Evolutionary conservation across 805 yeast genomes (phyloP).

Genomic region (Metahyphopichia silvanorum): DNA sequence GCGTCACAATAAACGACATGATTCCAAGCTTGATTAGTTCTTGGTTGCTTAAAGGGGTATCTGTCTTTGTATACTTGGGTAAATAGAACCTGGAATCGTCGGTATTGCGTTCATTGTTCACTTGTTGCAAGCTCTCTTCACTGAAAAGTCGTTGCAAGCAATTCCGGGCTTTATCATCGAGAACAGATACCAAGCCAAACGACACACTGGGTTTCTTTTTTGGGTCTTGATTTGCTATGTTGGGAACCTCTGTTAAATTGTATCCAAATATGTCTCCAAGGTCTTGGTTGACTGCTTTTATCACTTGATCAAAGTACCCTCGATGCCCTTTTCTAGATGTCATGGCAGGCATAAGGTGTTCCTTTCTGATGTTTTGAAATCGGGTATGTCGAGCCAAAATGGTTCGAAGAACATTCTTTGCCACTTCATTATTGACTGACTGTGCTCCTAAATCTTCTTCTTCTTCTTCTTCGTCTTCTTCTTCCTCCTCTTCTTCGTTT

Average conservation of each 20-base stretch:
- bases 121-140: background rate
- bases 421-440: background rate
- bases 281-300: background rate
- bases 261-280: background rate
- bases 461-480: too few relatives aligned
- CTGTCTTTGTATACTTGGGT: conserved; percentile 15
- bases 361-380: conserved; percentile 1
- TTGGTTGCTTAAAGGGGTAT: conserved; percentile 16
- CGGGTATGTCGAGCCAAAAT: conserved; percentile 1
- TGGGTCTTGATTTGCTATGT: background rate
- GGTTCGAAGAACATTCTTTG: background rate
- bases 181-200: background rate
- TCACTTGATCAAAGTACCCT: background rate
- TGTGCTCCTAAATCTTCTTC: background rate
- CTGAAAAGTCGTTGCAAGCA: background rate
- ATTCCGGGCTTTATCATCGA: background rate
- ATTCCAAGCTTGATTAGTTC: conserved; percentile 32
- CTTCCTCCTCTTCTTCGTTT: too few relatives aligned
- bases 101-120: conserved; percentile 6
- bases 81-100: conserved; percentile 19
- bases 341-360: background rate
- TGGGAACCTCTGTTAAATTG: background rate
- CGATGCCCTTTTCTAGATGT: background rate
- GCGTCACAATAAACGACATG: conserved; percentile 21
- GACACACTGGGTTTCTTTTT: background rate